Evolutionary conservation across 2,329 filamentous ascomycete genomes (phyloP).

Genomic region (Gnomoniopsis sp.): DNA sequence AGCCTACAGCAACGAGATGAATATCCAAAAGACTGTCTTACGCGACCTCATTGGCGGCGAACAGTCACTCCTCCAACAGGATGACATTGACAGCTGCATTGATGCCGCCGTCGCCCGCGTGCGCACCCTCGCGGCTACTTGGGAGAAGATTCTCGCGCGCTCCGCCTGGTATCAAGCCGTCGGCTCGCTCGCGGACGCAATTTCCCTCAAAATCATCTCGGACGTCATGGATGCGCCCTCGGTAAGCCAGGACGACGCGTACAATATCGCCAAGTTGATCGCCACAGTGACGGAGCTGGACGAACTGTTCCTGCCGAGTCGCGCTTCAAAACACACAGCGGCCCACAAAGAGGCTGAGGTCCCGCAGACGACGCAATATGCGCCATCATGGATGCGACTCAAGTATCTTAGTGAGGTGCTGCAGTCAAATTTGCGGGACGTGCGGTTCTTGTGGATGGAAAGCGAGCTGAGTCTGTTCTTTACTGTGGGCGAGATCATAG

Average conservation of each 20-base stretch:
- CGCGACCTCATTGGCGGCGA: conserved; percentile 56
- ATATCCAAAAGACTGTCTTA: conserved; percentile 57
- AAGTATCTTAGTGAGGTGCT: conserved; percentile 63
- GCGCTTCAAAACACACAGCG: conserved; percentile 22
- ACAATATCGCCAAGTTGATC: conserved; percentile 58
- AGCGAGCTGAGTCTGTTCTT: conserved; percentile 65
- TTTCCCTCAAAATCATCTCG: conserved; percentile 56
- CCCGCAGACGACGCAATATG: conserved; percentile 58
- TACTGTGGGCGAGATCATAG: conserved; percentile 56
- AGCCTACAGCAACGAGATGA: conserved; percentile 60
- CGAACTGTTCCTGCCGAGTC: conserved; percentile 54
- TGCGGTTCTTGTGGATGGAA: conserved; percentile 62
- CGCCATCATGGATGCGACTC: conserved; percentile 59
- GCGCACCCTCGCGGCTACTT: conserved; percentile 50
- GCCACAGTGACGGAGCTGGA: conserved; percentile 55
- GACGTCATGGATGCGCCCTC: conserved; percentile 61
- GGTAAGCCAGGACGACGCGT: conserved; percentile 63
- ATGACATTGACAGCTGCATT: conserved; percentile 49
- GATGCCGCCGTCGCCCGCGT: conserved; percentile 52
- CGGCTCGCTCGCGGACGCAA: conserved; percentile 55
- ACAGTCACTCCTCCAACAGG: conserved; percentile 48
- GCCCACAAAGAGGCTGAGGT: conserved; percentile 35
- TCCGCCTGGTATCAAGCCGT: conserved; percentile 63
- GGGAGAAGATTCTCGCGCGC: conserved; percentile 55
- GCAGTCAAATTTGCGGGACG: conserved; percentile 63